phyloP scores from a whole-genome alignment of 306 rosid species.

The Vigna angularis region DNA sequence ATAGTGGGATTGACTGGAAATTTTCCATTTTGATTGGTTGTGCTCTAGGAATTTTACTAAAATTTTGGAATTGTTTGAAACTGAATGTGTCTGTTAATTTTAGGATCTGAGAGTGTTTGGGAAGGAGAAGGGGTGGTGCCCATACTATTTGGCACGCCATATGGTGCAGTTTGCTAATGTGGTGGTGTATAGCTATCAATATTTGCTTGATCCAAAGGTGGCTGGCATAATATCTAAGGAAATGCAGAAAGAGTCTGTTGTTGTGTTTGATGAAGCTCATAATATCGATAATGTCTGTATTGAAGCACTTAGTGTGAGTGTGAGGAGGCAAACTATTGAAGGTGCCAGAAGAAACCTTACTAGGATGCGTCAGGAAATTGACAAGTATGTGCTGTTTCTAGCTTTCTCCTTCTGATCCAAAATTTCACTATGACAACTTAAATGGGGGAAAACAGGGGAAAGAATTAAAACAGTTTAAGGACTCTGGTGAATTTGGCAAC shows the following conservation, averaged over 20 bases:
- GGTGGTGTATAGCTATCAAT: conserved; percentile 93
- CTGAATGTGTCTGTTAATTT: conserved; percentile 26
- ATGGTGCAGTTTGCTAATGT: conserved; percentile 96
- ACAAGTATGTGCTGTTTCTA: conserved; percentile 66
- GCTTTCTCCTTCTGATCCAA: conserved; percentile 22
- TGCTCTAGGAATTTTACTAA: neutral
- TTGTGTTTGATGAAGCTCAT: conserved; percentile 97
- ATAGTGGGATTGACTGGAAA: neutral
- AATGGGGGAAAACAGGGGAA: neutral
- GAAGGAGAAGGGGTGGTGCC: conserved; percentile 93
- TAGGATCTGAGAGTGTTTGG: conserved; percentile 86
- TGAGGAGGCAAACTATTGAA: conserved; percentile 94
- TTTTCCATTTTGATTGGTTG: neutral
- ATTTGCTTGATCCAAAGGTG: conserved; percentile 95
- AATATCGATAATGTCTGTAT: conserved; percentile 95
- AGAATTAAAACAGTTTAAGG: neutral
- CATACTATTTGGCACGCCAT: conserved; percentile 90
- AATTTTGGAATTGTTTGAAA: conserved; percentile 8
- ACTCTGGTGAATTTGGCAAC: conserved; percentile 19
- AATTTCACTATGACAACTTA: conserved; percentile 8
- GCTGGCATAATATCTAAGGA: conserved; percentile 93
- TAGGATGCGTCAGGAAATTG: conserved; percentile 87
- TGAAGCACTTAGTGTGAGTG: conserved; percentile 97
- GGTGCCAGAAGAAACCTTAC: conserved; percentile 90
- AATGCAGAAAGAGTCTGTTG: conserved; percentile 94